Conservation (phyloP, 1,139 yeast genomes). For the Pichia sp. region DNA sequence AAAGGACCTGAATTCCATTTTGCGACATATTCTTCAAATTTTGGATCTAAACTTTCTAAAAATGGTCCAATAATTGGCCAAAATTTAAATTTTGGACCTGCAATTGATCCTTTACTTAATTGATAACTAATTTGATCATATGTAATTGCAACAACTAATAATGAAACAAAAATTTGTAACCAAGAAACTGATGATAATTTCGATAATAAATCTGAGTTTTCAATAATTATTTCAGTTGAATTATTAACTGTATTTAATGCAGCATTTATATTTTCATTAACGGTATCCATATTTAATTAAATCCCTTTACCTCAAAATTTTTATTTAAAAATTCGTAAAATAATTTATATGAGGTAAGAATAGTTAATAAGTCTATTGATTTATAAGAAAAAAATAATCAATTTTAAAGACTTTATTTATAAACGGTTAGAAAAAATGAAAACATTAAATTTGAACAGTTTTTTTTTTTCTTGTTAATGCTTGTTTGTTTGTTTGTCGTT, state of each 20-base stretch:
- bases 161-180: slow-evolving; percentile 47
- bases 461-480: no score
- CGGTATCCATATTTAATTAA: slow-evolving; percentile 1
- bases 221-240: slow-evolving; percentile 3
- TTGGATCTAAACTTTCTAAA: slow-evolving; percentile 91
- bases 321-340: no score
- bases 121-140: slow-evolving; percentile 82
- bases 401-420: no score
- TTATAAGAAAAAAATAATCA: no score
- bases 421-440: no score
- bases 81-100: slow-evolving; percentile 78
- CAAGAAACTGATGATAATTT: slow-evolving; percentile 29
- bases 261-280: neutral
- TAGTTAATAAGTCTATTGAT: no score
- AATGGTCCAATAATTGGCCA: slow-evolving; percentile 98
- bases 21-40: slow-evolving; percentile 84
- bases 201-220: neutral
- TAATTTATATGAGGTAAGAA: no score
- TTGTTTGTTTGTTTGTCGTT: no score
- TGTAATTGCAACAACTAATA: slow-evolving; percentile 46
- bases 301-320: no score
- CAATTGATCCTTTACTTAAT: slow-evolving; percentile 74
- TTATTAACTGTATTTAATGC: slow-evolving; percentile 5
- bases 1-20: slow-evolving; percentile 95
- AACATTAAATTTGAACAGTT: no score